Percentiles rank a stretch among this genome's conserved stretches.
phyloP scores from a whole-genome alignment of 2,329 filamentous ascomycete species.

The Arthroderma uncinatum region DNA sequence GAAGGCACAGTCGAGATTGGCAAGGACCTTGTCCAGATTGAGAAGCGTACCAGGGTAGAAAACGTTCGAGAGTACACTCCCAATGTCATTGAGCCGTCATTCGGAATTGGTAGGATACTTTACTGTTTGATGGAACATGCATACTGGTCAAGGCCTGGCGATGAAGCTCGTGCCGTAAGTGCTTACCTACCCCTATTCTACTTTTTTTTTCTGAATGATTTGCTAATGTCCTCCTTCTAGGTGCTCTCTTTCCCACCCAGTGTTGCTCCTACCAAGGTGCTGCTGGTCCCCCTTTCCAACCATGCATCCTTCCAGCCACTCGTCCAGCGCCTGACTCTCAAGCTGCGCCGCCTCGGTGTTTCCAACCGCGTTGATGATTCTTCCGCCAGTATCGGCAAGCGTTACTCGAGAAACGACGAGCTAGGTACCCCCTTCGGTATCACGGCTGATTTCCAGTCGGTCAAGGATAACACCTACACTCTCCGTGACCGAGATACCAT shows the following conservation, averaged over 20 bases:
- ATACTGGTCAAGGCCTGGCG: conserved; percentile 81
- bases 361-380: conserved; percentile 84
- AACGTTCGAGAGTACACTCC: conserved; percentile 84
- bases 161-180: conserved; percentile 79
- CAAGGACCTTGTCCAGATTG: conserved; percentile 70
- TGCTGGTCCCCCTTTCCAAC: conserved; percentile 77
- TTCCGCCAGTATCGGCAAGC: conserved; percentile 84
- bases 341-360: conserved; percentile 63
- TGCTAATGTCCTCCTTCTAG: conserved; percentile 25
- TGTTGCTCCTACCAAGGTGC: conserved; percentile 87
- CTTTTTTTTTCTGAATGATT: neutral
- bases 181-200: neutral
- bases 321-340: conserved; percentile 59
- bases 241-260: conserved; percentile 63
- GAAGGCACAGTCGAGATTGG: conserved; percentile 67
- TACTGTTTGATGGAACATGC: conserved; percentile 89
- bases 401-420: conserved; percentile 90
- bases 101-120: conserved; percentile 89
- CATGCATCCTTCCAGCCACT: conserved; percentile 73
- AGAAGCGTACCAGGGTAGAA: conserved; percentile 71
- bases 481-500: conserved; percentile 84
- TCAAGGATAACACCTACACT: conserved; percentile 77
- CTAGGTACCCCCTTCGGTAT: conserved; percentile 88
- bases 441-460: conserved; percentile 90
- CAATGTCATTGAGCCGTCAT: conserved; percentile 94